A percentile compares a stretch with the other conserved stretches of the same genome.
These are phyloP conservation scores for Amanita subjunquillea DNA, from an alignment of 768 basidiomycete genomes.

Conservation along the genomic window DNA sequence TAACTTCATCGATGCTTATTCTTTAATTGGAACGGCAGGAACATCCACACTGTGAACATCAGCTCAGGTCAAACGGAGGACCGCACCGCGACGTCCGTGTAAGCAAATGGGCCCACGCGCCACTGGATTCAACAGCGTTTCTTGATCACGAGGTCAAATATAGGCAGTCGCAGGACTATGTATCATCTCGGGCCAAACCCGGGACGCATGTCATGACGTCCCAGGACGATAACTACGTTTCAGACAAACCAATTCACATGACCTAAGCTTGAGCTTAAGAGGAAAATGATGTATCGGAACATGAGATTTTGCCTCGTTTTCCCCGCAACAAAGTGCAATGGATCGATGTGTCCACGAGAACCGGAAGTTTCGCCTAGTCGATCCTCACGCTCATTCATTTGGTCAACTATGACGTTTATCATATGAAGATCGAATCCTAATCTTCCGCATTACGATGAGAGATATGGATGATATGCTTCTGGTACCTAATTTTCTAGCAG, in stretches of 20 bases:
- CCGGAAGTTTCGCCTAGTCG: not conserved
- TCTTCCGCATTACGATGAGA: not conserved
- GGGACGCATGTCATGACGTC: not conserved
- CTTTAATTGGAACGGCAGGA: not conserved
- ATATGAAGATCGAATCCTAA: not conserved
- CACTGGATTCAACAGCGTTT: not conserved
- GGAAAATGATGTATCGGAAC: not conserved
- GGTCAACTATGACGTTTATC: not conserved
- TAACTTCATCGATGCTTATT: not conserved
- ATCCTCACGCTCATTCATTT: not conserved
- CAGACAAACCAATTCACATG: slow-evolving; percentile 1
- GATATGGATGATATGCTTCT: not conserved
- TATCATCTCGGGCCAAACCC: not conserved
- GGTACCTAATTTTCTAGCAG: not conserved
- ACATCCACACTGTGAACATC: not conserved
- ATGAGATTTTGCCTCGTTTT: not conserved
- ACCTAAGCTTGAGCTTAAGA: not conserved
- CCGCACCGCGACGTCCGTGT: too few species aligned
- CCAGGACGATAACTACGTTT: not conserved
- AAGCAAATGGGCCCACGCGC: not conserved
- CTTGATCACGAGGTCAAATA: not conserved
- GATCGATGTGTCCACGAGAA: not conserved
- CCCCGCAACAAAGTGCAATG: not conserved
- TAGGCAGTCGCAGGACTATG: not conserved
- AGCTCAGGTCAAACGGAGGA: not conserved